Evolutionary conservation across 306 rosid genomes (phyloP).

Genomic region (Rosa persica): DNA sequence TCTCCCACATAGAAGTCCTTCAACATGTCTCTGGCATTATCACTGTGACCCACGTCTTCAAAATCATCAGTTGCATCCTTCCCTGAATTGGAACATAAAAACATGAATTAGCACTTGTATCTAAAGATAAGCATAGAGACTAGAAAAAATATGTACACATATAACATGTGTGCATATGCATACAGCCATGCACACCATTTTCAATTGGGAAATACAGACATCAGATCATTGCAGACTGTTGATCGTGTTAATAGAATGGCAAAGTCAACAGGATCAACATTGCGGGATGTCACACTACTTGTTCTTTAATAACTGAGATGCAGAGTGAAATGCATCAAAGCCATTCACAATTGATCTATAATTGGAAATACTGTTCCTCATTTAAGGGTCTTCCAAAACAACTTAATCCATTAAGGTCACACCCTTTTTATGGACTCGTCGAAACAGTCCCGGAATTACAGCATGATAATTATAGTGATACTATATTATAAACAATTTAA

Average conservation of each 20-base stretch:
- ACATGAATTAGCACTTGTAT: not conserved
- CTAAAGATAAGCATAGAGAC: not conserved
- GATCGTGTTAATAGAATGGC: not conserved
- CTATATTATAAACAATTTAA: not conserved
- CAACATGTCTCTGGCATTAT: constrained; percentile 54
- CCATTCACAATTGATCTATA: not conserved
- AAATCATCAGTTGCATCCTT: constrained; percentile 67
- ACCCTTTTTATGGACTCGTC: not conserved
- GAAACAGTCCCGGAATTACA: not conserved
- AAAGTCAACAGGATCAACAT: not conserved
- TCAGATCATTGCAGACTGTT: not conserved
- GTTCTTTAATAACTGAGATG: not conserved
- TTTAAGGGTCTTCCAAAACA: not conserved
- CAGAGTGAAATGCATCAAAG: not conserved
- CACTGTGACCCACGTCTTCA: constrained; percentile 62
- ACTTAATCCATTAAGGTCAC: not conserved
- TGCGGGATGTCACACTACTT: not conserved
- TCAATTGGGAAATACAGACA: not conserved
- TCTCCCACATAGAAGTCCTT: constrained; percentile 46
- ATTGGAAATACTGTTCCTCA: not conserved
- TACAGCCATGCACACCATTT: not conserved
- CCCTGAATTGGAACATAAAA: constrained; percentile 26
- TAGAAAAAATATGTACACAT: not conserved
- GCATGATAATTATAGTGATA: not conserved
- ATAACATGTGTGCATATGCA: not conserved